Evolutionary conservation across 164 flowering plant species (phyloP).

Genomic region (Vitis cinerea): DNA sequence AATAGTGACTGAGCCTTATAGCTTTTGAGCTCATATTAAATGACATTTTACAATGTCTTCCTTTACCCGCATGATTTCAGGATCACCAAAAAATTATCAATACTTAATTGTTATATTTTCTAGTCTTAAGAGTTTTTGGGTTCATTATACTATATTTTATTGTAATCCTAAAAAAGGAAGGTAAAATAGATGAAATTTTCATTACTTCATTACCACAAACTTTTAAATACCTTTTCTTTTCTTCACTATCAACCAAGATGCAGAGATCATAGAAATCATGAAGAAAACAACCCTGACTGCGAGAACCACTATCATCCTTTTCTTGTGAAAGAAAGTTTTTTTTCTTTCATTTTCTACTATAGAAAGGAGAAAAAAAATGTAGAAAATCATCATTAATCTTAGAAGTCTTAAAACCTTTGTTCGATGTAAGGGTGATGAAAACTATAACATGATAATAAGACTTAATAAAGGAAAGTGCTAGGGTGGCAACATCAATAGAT

Average conservation of each 20-base stretch:
- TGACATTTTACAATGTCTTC: neutral
- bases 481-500: too few species aligned
- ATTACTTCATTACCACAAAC: too few species aligned
- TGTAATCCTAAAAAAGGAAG: too few species aligned
- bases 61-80: neutral
- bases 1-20: neutral
- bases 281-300: neutral
- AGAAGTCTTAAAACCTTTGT: too few species aligned
- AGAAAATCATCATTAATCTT: neutral
- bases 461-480: too few species aligned
- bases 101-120: too few species aligned
- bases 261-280: neutral
- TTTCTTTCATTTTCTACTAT: slow-evolving; percentile 8
- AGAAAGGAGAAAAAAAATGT: neutral
- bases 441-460: too few species aligned
- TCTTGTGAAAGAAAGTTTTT: slow-evolving; percentile 3
- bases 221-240: slow-evolving; percentile 9
- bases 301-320: neutral
- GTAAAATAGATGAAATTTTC: too few species aligned
- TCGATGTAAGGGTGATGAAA: too few species aligned
- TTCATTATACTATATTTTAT: too few species aligned
- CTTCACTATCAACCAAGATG: slow-evolving; percentile 1
- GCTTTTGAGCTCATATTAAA: neutral
- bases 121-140: too few species aligned
- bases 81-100: neutral